Evolutionary conservation across 352 stramenopile species (phyloP).

Genomic region (Phytophthora quininea): DNA sequence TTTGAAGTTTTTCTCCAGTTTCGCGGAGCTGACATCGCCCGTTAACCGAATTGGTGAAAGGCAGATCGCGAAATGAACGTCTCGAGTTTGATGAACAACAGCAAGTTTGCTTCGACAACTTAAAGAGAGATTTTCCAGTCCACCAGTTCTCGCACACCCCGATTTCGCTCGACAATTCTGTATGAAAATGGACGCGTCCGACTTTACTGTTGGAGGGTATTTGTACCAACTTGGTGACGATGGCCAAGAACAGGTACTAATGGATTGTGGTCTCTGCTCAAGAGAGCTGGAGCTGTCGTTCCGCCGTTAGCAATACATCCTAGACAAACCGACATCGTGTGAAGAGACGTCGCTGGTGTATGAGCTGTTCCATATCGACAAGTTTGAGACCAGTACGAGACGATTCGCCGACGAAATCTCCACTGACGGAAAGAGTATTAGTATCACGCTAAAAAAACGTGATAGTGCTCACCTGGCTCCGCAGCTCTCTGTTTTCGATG

Average conservation of each 20-base stretch:
- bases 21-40: slow-evolving; percentile 1
- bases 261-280: no score
- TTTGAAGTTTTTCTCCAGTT: slow-evolving; percentile 5
- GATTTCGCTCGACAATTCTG: slow-evolving; percentile 3
- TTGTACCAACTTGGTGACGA: slow-evolving; percentile 2
- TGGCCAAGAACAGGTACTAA: background rate
- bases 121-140: background rate
- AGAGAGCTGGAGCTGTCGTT: no score
- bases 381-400: no score
- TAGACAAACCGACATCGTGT: no score
- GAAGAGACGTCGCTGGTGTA: no score
- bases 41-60: slow-evolving; percentile 8
- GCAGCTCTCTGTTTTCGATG: no score
- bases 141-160: background rate
- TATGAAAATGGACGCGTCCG: slow-evolving; percentile 10
- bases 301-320: no score
- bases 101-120: background rate
- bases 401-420: no score
- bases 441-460: no score
- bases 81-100: background rate
- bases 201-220: slow-evolving; percentile 7
- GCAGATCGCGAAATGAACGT: background rate
- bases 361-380: no score
- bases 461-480: no score
- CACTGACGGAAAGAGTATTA: no score